These are phyloP conservation scores for Penicillium sp. DNA, from an alignment of 2,329 filamentous ascomycete species.

Conservation along the genomic window DNA sequence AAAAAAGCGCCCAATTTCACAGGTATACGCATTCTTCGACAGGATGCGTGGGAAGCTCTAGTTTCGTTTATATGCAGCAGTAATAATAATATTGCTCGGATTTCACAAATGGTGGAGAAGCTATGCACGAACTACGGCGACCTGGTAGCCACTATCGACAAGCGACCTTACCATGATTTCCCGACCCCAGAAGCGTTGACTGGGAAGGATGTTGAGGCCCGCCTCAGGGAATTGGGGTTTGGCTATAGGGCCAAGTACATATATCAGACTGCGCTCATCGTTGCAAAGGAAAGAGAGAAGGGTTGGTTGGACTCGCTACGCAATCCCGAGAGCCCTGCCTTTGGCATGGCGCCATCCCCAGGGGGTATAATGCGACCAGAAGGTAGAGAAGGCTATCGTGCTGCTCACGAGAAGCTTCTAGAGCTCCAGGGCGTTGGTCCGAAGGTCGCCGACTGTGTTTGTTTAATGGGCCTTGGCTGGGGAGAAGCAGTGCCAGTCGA, in stretches of 20 bases:
- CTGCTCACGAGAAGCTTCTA: conserved; percentile 76
- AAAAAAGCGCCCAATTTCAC: conserved; percentile 82
- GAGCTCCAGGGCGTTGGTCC: conserved; percentile 84
- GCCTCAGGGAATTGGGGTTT: conserved; percentile 79
- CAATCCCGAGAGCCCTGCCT: conserved; percentile 68
- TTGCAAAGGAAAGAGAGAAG: conserved; percentile 62
- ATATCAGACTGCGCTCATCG: conserved; percentile 72
- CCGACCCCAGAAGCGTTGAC: conserved; percentile 72
- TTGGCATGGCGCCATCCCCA: conserved; percentile 43
- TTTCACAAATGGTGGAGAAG: conserved; percentile 95
- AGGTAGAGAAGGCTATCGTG: conserved; percentile 64
- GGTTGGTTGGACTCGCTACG: conserved; percentile 75
- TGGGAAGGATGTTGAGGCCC: conserved; percentile 69
- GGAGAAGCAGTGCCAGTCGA: conserved; percentile 92
- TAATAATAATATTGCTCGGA: conserved; percentile 95
- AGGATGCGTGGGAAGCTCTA: conserved; percentile 94
- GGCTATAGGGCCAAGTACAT: conserved; percentile 95
- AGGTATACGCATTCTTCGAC: conserved; percentile 85
- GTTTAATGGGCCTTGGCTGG: conserved; percentile 94
- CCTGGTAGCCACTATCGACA: conserved; percentile 66
- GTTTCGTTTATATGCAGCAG: conserved; percentile 96
- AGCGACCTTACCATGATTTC: conserved; percentile 79
- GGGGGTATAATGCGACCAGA: conserved; percentile 49
- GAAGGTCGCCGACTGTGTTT: conserved; percentile 96
- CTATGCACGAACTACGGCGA: conserved; percentile 82